Conservation (phyloP, 2,329 filamentous ascomycete species). For the Pezicula rhizophila region DNA sequence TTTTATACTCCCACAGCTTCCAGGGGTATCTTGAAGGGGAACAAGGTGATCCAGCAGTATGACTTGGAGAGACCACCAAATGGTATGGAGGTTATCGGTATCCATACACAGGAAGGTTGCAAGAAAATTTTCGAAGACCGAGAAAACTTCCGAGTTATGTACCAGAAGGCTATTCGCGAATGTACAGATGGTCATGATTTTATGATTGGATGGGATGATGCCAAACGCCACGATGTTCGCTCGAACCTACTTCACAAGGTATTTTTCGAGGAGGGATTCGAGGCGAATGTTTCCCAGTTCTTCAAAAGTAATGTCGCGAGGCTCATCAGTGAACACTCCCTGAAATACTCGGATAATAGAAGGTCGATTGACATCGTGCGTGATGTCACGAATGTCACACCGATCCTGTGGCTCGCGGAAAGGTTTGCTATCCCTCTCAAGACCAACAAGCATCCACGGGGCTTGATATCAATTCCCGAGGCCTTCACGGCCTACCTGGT, state of each 20-base stretch:
- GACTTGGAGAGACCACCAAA: constrained; percentile 36
- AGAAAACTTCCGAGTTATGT: constrained; percentile 42
- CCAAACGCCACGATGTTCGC: constrained; percentile 33
- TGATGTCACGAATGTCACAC: constrained; percentile 61
- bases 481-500: constrained; percentile 39
- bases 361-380: constrained; percentile 49
- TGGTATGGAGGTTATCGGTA: constrained; percentile 36
- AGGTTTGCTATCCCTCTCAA: constrained; percentile 61
- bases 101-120: constrained; percentile 44
- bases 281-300: constrained; percentile 36
- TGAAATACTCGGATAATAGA: constrained; percentile 34
- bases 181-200: constrained; percentile 41
- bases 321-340: constrained; percentile 39
- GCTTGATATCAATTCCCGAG: constrained; percentile 41
- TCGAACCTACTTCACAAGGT: constrained; percentile 38
- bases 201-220: constrained; percentile 39
- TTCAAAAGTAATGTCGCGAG: constrained; percentile 36
- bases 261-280: constrained; percentile 37
- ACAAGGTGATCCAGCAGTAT: constrained; percentile 39
- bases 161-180: constrained; percentile 34
- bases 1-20: constrained; percentile 45
- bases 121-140: constrained; percentile 43
- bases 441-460: constrained; percentile 51
- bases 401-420: constrained; percentile 43
- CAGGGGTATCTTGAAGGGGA: constrained; percentile 39